Conservation (phyloP, 257 asterid species). For the Scutellaria baicalensis region DNA sequence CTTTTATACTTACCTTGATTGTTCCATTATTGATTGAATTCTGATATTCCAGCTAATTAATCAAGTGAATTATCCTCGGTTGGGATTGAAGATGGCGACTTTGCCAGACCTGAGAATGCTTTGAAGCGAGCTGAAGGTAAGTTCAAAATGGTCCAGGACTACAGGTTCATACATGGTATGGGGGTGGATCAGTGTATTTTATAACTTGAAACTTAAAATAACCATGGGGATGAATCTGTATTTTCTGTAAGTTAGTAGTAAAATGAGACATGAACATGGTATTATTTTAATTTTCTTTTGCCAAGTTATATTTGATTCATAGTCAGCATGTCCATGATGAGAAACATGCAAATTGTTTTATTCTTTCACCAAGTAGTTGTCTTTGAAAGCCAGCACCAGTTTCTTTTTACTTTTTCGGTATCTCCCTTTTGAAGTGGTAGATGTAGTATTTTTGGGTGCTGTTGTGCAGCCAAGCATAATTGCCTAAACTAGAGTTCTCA, state of each 20-base stretch:
- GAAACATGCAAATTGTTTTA: background rate
- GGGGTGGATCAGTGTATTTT: no score
- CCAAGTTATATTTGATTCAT: background rate
- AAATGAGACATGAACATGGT: background rate
- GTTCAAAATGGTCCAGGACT: background rate
- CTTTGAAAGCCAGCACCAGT: background rate
- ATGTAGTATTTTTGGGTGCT: no score
- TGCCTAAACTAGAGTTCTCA: background rate
- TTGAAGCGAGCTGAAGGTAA: slow-evolving; percentile 54
- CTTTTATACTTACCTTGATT: no score
- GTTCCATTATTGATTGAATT: background rate
- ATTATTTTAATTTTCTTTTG: background rate
- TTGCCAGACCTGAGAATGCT: slow-evolving; percentile 57
- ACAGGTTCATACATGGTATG: no score
- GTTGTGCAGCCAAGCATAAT: no score
- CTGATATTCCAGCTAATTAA: background rate
- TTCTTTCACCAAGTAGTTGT: background rate
- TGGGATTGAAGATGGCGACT: slow-evolving; percentile 32
- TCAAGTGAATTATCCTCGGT: slow-evolving; percentile 4
- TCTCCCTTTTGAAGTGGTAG: no score
- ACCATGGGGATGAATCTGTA: no score
- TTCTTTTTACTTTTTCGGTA: no score
- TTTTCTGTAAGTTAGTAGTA: no score
- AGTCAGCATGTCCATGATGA: background rate
- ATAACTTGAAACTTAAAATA: no score